These are phyloP conservation scores for Cryptosporidium sp. DNA, from an alignment of 169 alveolate species.

Conservation along the genomic window DNA sequence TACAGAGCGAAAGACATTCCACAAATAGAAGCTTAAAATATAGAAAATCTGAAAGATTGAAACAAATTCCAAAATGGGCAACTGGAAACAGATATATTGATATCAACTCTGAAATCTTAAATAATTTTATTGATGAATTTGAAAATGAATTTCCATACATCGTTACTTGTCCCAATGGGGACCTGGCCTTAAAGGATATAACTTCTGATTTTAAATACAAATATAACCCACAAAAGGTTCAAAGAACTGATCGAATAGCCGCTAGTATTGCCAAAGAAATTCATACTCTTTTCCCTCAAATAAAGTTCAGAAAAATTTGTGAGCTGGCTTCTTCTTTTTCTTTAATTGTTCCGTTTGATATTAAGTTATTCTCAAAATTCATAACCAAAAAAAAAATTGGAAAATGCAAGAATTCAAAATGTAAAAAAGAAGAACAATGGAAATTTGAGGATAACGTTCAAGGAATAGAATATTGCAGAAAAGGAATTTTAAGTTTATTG, in stretches of 20 bases:
- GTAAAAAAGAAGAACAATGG: background rate
- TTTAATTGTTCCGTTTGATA: slow-evolving; percentile 18
- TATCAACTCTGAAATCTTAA: slow-evolving; percentile 24
- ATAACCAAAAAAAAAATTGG: background rate
- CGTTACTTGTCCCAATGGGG: slow-evolving; percentile 69
- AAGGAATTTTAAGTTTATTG: slow-evolving; percentile 35
- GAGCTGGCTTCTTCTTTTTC: slow-evolving; percentile 16
- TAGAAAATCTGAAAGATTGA: background rate
- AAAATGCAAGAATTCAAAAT: background rate
- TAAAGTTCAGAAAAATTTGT: slow-evolving; percentile 38
- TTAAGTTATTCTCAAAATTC: slow-evolving; percentile 25
- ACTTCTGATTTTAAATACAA: background rate
- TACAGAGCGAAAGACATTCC: slow-evolving; percentile 1
- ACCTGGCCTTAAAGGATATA: slow-evolving; percentile 6
- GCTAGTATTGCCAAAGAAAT: slow-evolving; percentile 49
- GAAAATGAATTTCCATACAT: slow-evolving; percentile 63
- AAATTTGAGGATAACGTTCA: background rate
- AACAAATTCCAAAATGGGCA: slow-evolving; percentile 40
- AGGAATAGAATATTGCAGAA: slow-evolving; percentile 51
- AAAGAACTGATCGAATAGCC: slow-evolving; percentile 29
- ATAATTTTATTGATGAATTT: slow-evolving; percentile 17
- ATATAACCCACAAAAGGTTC: background rate
- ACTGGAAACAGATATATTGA: slow-evolving; percentile 13
- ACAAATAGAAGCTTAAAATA: background rate
- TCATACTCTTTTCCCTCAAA: slow-evolving; percentile 20